Percentiles rank a stretch among this genome's conserved stretches.
Conservation (phyloP, 2,329 filamentous ascomycete species). For the Aspergillaceae sp. region DNA sequence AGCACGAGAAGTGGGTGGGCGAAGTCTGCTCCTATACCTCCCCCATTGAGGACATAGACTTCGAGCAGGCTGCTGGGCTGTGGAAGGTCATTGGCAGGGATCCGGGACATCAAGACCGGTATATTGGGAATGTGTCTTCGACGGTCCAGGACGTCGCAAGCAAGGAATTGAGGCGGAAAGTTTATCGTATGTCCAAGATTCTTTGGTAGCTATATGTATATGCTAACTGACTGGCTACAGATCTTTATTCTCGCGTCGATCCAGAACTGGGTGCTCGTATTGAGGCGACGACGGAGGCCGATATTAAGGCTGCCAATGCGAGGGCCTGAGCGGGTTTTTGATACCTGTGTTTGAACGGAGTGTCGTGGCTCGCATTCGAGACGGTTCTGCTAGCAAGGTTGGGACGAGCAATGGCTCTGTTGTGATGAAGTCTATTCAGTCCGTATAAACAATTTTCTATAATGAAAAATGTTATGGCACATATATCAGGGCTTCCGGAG, state of each 20-base stretch:
- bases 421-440: too few relatives aligned
- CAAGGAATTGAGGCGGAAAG: slow-evolving; percentile 13
- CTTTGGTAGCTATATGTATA: not conserved
- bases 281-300: not conserved
- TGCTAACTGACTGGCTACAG: not conserved
- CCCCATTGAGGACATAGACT: slow-evolving; percentile 18
- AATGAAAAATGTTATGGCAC: too few relatives aligned
- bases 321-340: too few relatives aligned
- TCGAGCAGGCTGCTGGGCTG: slow-evolving; percentile 21
- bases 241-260: not conserved
- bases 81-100: slow-evolving; percentile 25
- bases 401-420: too few relatives aligned
- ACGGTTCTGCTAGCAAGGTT: too few relatives aligned
- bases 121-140: slow-evolving; percentile 20
- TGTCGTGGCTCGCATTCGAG: too few relatives aligned
- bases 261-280: not conserved
- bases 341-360: too few relatives aligned
- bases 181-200: slow-evolving; percentile 20
- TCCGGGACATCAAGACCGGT: slow-evolving; percentile 25
- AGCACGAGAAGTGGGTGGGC: slow-evolving; percentile 22
- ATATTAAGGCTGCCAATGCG: not conserved
- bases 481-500: too few relatives aligned
- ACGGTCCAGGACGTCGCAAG: slow-evolving; percentile 14
- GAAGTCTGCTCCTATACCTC: slow-evolving; percentile 15
- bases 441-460: too few relatives aligned